Evolutionary conservation across 2,329 filamentous ascomycete species (phyloP).

Genomic region (Epichloe gansuensis): DNA sequence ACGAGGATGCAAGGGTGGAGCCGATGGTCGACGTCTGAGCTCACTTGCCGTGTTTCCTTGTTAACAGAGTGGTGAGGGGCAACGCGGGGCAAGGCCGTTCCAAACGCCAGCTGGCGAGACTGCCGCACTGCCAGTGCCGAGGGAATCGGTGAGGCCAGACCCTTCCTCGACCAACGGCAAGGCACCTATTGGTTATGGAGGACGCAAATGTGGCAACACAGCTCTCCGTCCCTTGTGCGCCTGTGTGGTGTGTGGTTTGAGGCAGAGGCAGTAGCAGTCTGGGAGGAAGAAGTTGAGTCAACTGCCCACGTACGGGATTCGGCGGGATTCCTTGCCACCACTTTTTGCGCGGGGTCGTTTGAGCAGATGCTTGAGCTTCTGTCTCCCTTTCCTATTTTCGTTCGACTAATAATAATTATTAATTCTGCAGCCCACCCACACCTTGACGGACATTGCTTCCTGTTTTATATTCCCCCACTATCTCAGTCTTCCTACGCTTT

Average conservation of each 20-base stretch:
- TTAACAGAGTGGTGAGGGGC: too few species aligned
- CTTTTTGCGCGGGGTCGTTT: background rate
- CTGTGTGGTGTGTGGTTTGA: background rate
- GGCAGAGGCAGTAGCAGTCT: background rate
- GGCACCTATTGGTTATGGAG: background rate
- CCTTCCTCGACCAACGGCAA: slow-evolving; percentile 1
- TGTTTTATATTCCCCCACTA: background rate
- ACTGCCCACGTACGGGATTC: background rate
- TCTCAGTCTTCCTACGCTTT: background rate
- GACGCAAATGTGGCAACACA: background rate
- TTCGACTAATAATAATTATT: too few species aligned
- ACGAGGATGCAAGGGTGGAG: too few species aligned
- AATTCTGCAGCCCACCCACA: background rate
- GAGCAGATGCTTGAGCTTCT: background rate
- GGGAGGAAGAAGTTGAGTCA: background rate
- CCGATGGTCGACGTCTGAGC: too few species aligned
- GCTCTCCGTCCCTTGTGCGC: too few species aligned
- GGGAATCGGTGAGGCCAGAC: background rate
- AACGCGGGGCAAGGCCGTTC: too few species aligned
- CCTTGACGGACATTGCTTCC: background rate
- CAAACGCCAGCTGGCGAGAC: too few species aligned
- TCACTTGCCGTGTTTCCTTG: too few species aligned
- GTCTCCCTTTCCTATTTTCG: background rate
- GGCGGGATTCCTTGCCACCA: background rate
- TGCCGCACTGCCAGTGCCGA: too few species aligned